Conservation (phyloP, 169 alveolate species). For the Amoebophrya sp. region DNA sequence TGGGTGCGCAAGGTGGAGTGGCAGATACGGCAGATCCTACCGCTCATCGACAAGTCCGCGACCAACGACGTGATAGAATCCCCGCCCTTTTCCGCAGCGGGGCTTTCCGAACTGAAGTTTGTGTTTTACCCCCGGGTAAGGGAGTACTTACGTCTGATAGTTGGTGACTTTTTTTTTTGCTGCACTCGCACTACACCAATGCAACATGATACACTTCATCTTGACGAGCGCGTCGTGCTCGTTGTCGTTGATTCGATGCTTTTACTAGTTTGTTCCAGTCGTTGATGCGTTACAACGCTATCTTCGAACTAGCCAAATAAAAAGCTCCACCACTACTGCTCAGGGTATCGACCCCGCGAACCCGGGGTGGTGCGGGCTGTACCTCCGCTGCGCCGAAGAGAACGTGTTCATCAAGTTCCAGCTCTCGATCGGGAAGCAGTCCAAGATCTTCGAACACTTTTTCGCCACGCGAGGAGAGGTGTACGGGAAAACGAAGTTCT, state of each 20-base stretch:
- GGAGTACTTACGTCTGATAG: too few species aligned
- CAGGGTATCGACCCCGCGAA: not conserved
- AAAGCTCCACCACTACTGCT: too few species aligned
- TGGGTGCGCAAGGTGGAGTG: constrained; percentile 16
- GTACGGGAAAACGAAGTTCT: not conserved
- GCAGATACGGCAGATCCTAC: not conserved
- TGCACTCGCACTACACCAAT: too few species aligned
- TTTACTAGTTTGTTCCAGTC: too few species aligned
- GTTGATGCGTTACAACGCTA: too few species aligned
- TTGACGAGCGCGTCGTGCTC: too few species aligned
- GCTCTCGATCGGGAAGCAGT: not conserved
- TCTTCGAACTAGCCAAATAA: too few species aligned
- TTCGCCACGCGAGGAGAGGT: not conserved
- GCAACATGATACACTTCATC: too few species aligned
- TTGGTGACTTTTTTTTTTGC: too few species aligned
- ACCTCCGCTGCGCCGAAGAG: not conserved
- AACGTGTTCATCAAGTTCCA: not conserved
- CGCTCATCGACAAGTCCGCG: not conserved
- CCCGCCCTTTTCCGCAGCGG: not conserved
- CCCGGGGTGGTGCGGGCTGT: constrained; percentile 22
- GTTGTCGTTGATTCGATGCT: too few species aligned
- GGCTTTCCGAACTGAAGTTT: constrained; percentile 3
- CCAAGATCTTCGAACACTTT: not conserved
- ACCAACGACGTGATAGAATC: not conserved
- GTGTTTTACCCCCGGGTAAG: not conserved